Base-by-base conservation (phyloP, 2,329 filamentous ascomycete species). In the Cladophialophora chaetospira region DNA sequence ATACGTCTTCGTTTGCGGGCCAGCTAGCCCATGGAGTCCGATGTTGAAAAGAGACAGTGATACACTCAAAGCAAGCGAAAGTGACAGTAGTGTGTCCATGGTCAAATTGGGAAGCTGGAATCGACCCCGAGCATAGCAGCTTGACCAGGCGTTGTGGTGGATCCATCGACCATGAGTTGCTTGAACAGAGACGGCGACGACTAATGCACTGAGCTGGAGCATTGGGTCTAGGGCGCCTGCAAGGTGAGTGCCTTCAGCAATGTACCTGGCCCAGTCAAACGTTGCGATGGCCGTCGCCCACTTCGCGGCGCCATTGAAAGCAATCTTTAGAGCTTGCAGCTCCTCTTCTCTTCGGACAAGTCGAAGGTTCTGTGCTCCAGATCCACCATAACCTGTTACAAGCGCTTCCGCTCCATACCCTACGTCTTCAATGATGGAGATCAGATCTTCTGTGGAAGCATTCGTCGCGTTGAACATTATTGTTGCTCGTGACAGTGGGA, bases 11-110 rank as follows among this genome's bases (percentile, higher is more conserved):
- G 46, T 43, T 5, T 29, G 26, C 2, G 38, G 23, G 25, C 25
- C 33, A 2, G 35, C 35, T 8, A 55, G 25, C 5, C 47, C 59
- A 28, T 45, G 9, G 6, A 61, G 48, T 1, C 11, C 25, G 21
- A 61, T 45, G 33, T 61, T 59, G 55, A 61, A 61, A 10, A 61
- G 29, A 3, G 59, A 61, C 23, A 61, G 35, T 3, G 13, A 15
- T 6, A 61, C 44, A 21, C 59, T 53, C 4, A 61, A 31, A 11
- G 55, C 8, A 8, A 61, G 43, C 5, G 59, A 61, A 15, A 59
- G 28, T 19, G 55, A 56, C 4, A 59, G 23, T 6, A 61, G 38
- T 17, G 59, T 56, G 38, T 61, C 59, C 56, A 61, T 61, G 11
- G 56, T 47, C 4, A 61, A 23, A 9, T 15, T 46, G 3, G 42